phyloP scores from a whole-genome alignment of 495 filamentous ascomycete genomes.

The Penicillium malachiteum region DNA sequence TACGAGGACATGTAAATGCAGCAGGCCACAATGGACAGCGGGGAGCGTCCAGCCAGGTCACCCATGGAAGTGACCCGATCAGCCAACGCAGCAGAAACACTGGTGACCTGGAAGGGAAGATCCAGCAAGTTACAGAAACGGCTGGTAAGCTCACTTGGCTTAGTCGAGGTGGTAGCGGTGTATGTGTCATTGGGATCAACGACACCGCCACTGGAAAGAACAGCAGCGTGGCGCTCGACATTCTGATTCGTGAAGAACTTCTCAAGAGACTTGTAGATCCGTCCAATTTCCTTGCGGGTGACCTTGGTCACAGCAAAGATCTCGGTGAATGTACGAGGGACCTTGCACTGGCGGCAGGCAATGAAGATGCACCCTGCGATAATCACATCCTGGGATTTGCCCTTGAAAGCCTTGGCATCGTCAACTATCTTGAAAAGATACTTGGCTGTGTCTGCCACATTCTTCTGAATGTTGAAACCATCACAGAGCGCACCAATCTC shows the following conservation, averaged over 20 bases:
- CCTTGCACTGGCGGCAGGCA: constrained; percentile 84
- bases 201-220: constrained; percentile 47
- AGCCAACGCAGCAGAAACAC: constrained; percentile 71
- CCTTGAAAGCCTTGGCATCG: constrained; percentile 89
- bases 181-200: constrained; percentile 57
- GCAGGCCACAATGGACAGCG: constrained; percentile 88
- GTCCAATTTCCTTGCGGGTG: constrained; percentile 92
- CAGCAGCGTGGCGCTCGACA: constrained; percentile 50
- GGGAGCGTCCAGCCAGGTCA: constrained; percentile 86
- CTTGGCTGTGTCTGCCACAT: constrained; percentile 82
- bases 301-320: constrained; percentile 91
- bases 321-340: constrained; percentile 88
- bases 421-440: constrained; percentile 92
- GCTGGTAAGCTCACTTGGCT: constrained; percentile 78
- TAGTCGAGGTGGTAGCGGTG: constrained; percentile 73
- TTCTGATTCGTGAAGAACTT: constrained; percentile 72
- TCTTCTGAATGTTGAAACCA: constrained; percentile 73
- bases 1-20: constrained; percentile 94
- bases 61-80: constrained; percentile 68
- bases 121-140: constrained; percentile 85
- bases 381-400: constrained; percentile 90
- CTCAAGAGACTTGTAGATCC: constrained; percentile 90
- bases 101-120: constrained; percentile 64
- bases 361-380: constrained; percentile 97
- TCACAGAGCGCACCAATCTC: constrained; percentile 89